Conservation (phyloP, 2,329 filamentous ascomycete species). For the Scorias spongiosa region DNA sequence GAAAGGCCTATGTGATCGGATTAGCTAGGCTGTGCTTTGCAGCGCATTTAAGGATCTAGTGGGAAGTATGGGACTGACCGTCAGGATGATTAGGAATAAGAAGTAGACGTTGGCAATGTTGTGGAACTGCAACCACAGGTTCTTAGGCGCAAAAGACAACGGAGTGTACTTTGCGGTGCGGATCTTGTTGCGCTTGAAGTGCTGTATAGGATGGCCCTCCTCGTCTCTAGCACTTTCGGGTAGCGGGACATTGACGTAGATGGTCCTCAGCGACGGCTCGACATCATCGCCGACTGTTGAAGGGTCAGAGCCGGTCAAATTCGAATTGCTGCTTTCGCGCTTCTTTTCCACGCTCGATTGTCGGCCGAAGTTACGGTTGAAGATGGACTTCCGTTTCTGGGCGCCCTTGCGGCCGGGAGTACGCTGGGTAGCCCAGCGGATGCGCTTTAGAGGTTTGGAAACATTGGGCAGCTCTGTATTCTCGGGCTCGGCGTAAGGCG, state of each 20-base stretch:
- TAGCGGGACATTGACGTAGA: slow-evolving; percentile 79
- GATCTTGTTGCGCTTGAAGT: slow-evolving; percentile 87
- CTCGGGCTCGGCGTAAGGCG: not conserved
- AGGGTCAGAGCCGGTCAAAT: not conserved
- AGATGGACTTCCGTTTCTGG: slow-evolving; percentile 68
- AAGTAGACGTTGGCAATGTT: slow-evolving; percentile 99
- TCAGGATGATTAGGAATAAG: slow-evolving; percentile 85
- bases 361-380: slow-evolving; percentile 41
- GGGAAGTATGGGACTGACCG: slow-evolving; percentile 45
- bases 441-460: slow-evolving; percentile 47
- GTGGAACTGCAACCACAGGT: slow-evolving; percentile 94
- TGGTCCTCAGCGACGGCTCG: slow-evolving; percentile 35
- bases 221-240: slow-evolving; percentile 64
- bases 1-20: slow-evolving; percentile 55
- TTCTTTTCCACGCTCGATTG: slow-evolving; percentile 21
- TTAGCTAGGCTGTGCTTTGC: slow-evolving; percentile 2
- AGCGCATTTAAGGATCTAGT: not conserved
- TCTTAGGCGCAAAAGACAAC: slow-evolving; percentile 88
- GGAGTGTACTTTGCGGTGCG: slow-evolving; percentile 95
- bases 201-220: slow-evolving; percentile 54
- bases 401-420: slow-evolving; percentile 59
- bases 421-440: slow-evolving; percentile 94
- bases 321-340: slow-evolving; percentile 19
- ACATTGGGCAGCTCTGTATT: not conserved
- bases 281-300: slow-evolving; percentile 11